Conservation (phyloP, 2,329 filamentous ascomycete genomes). For the Cytospora chrysosperma region DNA sequence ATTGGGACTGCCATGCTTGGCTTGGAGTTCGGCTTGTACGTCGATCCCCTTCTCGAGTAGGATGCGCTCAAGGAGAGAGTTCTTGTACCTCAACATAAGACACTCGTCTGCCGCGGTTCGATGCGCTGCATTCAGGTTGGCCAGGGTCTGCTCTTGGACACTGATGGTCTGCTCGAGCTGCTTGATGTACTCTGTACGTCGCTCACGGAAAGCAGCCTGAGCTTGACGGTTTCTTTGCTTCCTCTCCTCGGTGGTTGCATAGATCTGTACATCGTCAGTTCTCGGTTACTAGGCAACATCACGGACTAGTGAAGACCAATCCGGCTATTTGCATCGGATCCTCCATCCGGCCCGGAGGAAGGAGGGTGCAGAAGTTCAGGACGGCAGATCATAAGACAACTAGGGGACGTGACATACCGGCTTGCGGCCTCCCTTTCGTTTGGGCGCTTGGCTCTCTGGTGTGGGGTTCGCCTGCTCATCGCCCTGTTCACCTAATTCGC, state of each 20-base stretch:
- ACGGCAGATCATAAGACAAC: neutral
- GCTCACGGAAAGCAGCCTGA: constrained; percentile 94
- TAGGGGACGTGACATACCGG: constrained; percentile 61
- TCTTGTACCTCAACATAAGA: constrained; percentile 97
- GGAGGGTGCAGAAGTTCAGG: neutral
- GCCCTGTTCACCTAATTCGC: constrained; percentile 30
- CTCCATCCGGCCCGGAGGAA: neutral
- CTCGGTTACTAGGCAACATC: constrained; percentile 14
- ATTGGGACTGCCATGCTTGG: constrained; percentile 86
- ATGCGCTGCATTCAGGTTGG: constrained; percentile 90
- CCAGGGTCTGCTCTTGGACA: constrained; percentile 90
- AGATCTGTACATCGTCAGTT: constrained; percentile 62
- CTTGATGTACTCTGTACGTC: constrained; percentile 98
- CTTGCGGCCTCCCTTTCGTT: constrained; percentile 96
- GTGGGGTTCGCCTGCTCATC: constrained; percentile 43
- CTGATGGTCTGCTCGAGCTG: constrained; percentile 97
- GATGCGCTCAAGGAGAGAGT: constrained; percentile 91
- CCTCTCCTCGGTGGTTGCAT: constrained; percentile 96
- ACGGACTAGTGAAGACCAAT: constrained; percentile 13
- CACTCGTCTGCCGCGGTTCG: constrained; percentile 94
- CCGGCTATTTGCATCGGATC: neutral
- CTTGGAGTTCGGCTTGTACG: constrained; percentile 90
- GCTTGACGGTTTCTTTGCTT: constrained; percentile 97
- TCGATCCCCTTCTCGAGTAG: constrained; percentile 97
- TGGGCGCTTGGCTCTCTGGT: constrained; percentile 67